Base-by-base conservation (phyloP, 495 filamentous ascomycete species). In the Bombardia bombarda region DNA sequence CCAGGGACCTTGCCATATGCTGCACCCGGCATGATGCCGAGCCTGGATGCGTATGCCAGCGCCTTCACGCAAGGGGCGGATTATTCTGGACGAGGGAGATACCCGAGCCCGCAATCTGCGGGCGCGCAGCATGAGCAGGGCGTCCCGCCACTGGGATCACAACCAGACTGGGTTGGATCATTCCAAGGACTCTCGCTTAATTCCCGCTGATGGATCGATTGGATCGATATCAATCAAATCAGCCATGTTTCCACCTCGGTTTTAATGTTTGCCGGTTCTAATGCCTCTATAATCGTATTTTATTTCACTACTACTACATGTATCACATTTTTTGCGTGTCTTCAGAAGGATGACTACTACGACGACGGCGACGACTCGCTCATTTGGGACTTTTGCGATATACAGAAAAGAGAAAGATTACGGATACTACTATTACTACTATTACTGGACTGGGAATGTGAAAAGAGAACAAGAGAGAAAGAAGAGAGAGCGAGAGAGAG, bases 181-280 rank as follows among this genome's bases (percentile, higher is more conserved):
- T 76, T 78, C 51, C 73, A 78, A 45, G 67, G 72, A 12, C 55
- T 78, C 4, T 77, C 73, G 2, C 60, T 78, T 47, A 75, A 74
- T 50, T 56, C 63, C 28, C 71, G 71, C 38, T 75, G 48, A 66
- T 41, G 18, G 2, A 16, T 23, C 8, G 8, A 9, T 7, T n/a
- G n/a, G n/a, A n/a, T n/a, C n/a, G n/a, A n/a, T n/a, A n/a, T n/a
- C n/a, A n/a, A n/a, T n/a, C n/a, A n/a, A n/a, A n/a, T n/a, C n/a
- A n/a, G n/a, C n/a, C n/a, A n/a, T n/a, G n/a, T n/a, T n/a, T n/a
- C n/a, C n/a, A n/a, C n/a, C n/a, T n/a, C 26, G 9, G 26, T 28
- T 28, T 10, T 7, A 13, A 28, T 13, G 26, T 22, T 22, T 22
- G n/a, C 19, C 18, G 36, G 13, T 23, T 9, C 38, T 38, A 20